Conservation (phyloP, 2,329 filamentous ascomycete genomes). For the Sporothrix luriei region DNA sequence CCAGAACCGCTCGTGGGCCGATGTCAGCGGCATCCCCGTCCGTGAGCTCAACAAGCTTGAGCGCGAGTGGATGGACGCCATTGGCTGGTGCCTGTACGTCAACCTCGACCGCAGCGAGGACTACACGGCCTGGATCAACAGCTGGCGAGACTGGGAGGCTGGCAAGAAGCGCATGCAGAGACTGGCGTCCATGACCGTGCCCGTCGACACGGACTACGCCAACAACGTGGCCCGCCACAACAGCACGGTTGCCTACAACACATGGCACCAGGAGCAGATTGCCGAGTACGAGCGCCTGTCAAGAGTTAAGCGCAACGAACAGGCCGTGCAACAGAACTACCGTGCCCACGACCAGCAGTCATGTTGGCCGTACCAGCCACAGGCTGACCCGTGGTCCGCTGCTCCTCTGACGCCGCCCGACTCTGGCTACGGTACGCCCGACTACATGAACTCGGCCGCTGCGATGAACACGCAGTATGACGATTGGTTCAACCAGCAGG, state of each 20-base stretch:
- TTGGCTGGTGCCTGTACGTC: conserved; percentile 83
- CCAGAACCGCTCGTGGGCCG: conserved; percentile 94
- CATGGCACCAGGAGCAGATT: conserved; percentile 59
- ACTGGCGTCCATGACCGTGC: conserved; percentile 52
- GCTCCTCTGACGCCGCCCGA: conserved; percentile 62
- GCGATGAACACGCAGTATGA: conserved; percentile 59
- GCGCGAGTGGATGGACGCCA: conserved; percentile 81
- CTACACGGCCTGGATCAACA: conserved; percentile 64
- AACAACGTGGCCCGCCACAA: conserved; percentile 39
- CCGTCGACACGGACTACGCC: conserved; percentile 50
- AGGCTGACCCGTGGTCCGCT: conserved; percentile 46
- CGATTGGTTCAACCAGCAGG: conserved; percentile 58
- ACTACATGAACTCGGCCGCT: conserved; percentile 59
- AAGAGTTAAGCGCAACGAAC: conserved; percentile 48
- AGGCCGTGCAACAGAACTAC: conserved; percentile 44
- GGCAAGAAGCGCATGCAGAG: conserved; percentile 57
- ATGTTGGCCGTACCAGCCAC: conserved; percentile 46
- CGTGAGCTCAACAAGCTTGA: conserved; percentile 82
- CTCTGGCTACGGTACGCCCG: conserved; percentile 63
- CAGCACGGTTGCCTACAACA: conserved; percentile 43
- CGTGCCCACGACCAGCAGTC: conserved; percentile 48
- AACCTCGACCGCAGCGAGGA: conserved; percentile 77
- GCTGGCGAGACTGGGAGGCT: conserved; percentile 61
- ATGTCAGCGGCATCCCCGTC: conserved; percentile 88
- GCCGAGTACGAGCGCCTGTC: conserved; percentile 54